Base-by-base conservation (phyloP, 2,329 filamentous ascomycete genomes). In the Chrysosporium keratinophilum region DNA sequence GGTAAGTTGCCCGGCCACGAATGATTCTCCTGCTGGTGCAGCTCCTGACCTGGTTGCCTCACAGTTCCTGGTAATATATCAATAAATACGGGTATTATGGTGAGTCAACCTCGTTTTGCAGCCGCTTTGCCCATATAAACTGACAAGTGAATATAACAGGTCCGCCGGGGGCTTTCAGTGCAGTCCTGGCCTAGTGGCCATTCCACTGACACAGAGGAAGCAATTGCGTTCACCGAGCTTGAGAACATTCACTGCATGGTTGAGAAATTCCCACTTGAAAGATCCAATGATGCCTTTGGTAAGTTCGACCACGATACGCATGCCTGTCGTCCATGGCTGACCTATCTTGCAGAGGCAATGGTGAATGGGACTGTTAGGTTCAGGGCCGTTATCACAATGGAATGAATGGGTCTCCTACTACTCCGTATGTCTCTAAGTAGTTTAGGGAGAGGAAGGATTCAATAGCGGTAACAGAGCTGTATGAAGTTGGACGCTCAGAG, bases 181-280 rank as follows among this genome's bases (percentile, higher is more conserved):
- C 70, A 72, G 40, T 74, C 72, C 10, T 80, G 78, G 78, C 77
- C 77, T 0, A 69, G 68, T 10, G 77, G 78, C 3, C 76, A 79
- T 57, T 72, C 75, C 1, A 64, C 74, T 12, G 78, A 80, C 58
- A 67, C 65, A 6, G 76, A 79, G 59, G 77, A 80, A 56, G 72
- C 76, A 1, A 77, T 79, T 55, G 67, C 65, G 3, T 77, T 79
- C 61, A 73, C 76, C 0, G 57, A 73, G 57, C 62, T 67, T 19
- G 71, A 78, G 43, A 68, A 66, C 6, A 70, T 79, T 53, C 69
- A 78, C 34, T 78, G 76, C 60, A 68, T 78, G 73, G 64, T 79
- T 35, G 74, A 79, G 65, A 75, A 71, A 59, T 80, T 78, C 59
- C 73, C 74, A 3, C 65, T 79, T 15, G 71, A 74, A 23, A 70